These are phyloP conservation scores for Gracilariopsis chorda DNA, from an alignment of 23 red algal species.

Conservation along the genomic window DNA sequence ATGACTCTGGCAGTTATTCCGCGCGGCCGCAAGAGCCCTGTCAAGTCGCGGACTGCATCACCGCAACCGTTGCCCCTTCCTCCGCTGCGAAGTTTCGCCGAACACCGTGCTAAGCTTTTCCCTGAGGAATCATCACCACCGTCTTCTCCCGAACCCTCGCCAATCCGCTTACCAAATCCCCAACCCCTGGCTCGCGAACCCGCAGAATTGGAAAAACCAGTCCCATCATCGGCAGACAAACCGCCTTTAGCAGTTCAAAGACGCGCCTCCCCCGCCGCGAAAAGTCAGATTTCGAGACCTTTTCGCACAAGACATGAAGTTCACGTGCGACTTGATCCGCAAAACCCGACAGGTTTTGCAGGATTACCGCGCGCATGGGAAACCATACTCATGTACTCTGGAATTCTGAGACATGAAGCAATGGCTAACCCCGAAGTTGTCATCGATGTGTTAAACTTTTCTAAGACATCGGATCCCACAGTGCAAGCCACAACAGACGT, in stretches of 20 bases:
- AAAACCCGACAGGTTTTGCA: slow-evolving; percentile 77
- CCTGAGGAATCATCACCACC: slow-evolving; percentile 9
- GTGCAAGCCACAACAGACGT: not conserved
- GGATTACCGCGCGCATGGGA: slow-evolving; percentile 89
- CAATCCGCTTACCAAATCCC: not conserved
- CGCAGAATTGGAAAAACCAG: not conserved
- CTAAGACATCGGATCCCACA: slow-evolving; percentile 2
- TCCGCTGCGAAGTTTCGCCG: not conserved
- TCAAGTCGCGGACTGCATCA: not conserved
- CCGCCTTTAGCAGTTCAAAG: not conserved
- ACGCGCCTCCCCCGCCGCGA: not conserved
- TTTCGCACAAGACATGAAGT: slow-evolving; percentile 65
- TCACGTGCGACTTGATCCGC: slow-evolving; percentile 67
- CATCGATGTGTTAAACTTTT: slow-evolving; percentile 84
- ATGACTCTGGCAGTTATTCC: slow-evolving; percentile 37
- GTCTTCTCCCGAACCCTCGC: not conserved
- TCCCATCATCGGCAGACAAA: not conserved
- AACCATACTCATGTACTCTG: slow-evolving; percentile 68
- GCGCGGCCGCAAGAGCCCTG: slow-evolving; percentile 32
- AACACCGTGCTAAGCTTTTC: not conserved
- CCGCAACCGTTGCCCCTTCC: not conserved
- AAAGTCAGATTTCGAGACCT: slow-evolving; percentile 11
- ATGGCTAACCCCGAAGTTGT: slow-evolving; percentile 77
- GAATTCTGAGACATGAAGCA: slow-evolving; percentile 76
- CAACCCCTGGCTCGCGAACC: not conserved